These are phyloP conservation scores for Citrus australasica DNA, from an alignment of 345 rosid genomes.

Conservation along the genomic window DNA sequence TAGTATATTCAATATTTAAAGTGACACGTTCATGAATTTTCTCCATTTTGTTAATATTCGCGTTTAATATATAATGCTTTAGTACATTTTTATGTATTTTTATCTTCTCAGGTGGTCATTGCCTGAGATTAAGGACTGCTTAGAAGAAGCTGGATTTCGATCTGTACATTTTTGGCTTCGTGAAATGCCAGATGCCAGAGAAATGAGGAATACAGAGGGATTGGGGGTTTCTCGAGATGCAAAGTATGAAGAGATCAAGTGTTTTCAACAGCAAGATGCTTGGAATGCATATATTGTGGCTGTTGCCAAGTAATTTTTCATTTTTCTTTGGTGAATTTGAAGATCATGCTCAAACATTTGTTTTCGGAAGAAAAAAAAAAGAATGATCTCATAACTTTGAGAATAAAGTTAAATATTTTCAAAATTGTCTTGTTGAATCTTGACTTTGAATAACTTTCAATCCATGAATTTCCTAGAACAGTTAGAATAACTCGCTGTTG, in stretches of 20 bases:
- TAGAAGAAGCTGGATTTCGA: slow-evolving; percentile 83
- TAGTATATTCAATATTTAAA: background rate
- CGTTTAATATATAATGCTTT: background rate
- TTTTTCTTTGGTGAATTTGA: background rate
- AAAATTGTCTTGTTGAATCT: too few relatives aligned
- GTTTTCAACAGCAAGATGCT: slow-evolving; percentile 72
- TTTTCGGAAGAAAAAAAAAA: too few relatives aligned
- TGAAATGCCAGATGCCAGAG: slow-evolving; percentile 68
- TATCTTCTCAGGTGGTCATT: slow-evolving; percentile 66
- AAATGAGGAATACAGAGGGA: slow-evolving; percentile 56
- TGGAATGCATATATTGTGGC: slow-evolving; percentile 93
- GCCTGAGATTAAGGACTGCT: slow-evolving; percentile 83
- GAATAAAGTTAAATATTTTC: too few relatives aligned
- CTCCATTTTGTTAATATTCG: background rate
- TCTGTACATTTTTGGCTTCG: slow-evolving; percentile 84
- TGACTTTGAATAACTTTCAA: too few relatives aligned
- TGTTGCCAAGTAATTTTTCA: slow-evolving; percentile 28
- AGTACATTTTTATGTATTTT: background rate
- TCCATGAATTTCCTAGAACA: too few relatives aligned
- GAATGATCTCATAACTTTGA: background rate
- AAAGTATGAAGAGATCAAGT: slow-evolving; percentile 69
- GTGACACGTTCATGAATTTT: background rate
- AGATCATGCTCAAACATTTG: background rate
- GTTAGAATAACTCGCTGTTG: too few relatives aligned
- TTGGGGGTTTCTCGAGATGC: slow-evolving; percentile 63